Conservation (phyloP, 1,284 basidiomycete species). For the Mycena citricolor region DNA sequence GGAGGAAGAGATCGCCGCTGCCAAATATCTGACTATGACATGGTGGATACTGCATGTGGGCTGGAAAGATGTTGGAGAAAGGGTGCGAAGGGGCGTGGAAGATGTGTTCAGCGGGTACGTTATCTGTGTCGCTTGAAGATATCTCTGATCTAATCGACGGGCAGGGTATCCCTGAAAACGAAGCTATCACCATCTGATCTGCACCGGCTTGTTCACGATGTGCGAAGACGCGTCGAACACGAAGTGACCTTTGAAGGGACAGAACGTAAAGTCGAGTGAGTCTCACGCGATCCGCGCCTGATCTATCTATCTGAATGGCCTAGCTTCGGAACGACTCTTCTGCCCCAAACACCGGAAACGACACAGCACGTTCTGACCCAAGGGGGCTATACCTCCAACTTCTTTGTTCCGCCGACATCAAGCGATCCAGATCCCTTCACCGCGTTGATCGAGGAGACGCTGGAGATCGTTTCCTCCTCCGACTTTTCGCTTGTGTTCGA, state of each 20-base stretch:
- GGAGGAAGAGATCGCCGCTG: conserved; percentile 35
- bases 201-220: conserved; percentile 64
- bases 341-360: conserved; percentile 69
- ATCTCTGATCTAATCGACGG: conserved; percentile 2
- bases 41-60: conserved; percentile 93
- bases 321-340: conserved; percentile 73
- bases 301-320: neutral
- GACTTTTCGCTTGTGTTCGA: conserved; percentile 73
- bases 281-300: conserved; percentile 11
- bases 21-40: conserved; percentile 72
- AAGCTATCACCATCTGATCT: conserved; percentile 70
- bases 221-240: conserved; percentile 71
- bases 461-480: conserved; percentile 58
- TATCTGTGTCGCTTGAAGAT: neutral
- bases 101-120: conserved; percentile 78
- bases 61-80: conserved; percentile 78
- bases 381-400: conserved; percentile 49
- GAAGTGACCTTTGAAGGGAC: conserved; percentile 65
- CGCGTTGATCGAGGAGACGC: conserved; percentile 69
- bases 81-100: conserved; percentile 73
- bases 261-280: conserved; percentile 57
- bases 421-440: conserved; percentile 45
- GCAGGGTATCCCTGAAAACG: conserved; percentile 76
- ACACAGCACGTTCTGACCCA: conserved; percentile 67
- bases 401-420: conserved; percentile 14